Evolutionary conservation across 2,329 filamentous ascomycete species (phyloP), one percentile per base, ranked within the genome.

Genomic region (Elsinoe australis): DNA sequence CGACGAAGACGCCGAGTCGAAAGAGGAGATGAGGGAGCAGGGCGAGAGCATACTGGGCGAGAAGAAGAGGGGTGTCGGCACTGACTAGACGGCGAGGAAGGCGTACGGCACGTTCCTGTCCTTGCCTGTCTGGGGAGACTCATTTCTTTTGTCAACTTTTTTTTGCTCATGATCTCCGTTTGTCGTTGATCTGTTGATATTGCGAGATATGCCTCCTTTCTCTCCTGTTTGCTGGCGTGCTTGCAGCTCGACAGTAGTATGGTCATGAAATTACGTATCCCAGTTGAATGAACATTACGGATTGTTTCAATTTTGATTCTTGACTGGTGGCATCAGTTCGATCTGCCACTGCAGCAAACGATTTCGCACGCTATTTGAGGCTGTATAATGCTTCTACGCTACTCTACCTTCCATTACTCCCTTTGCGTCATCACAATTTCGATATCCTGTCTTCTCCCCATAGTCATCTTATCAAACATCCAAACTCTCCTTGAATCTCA

Each of bases 401-500:
- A 35, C 14, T 35, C 8, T 35, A 7, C 12, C 33, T 18, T 35
- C 33, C 17, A n/a, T 35, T n/a, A 8, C 28, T 31, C 28, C n/a
- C 28, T 31, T 31, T 31, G 8, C 28, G 8, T n/a, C 8, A 31
- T n/a, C 28, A 31, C 28, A 31, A 31, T 31, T 31, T 31, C 28
- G n/a, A n/a, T n/a, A n/a, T n/a, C n/a, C n/a, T n/a, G 12, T 29
- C 12, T 29, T 12, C 26, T 14, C 33, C 12, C 33, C 33, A 6
- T 28, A 19, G 10, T 14, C 24, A 5, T n/a, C n/a, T 5, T 45
- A 21, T 48, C 44, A 70, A 59, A 70, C 65, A 36, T 73, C 71
- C 15, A 96, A 87, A 53, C 83, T 87, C 67, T 95, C 89, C 63
- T 90, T 94, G 66, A 98, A 98, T 56, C 85, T 78, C 64, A 98